Evolutionary conservation across 2,329 filamentous ascomycete genomes (phyloP).

Genomic region (Neonectria faginata): DNA sequence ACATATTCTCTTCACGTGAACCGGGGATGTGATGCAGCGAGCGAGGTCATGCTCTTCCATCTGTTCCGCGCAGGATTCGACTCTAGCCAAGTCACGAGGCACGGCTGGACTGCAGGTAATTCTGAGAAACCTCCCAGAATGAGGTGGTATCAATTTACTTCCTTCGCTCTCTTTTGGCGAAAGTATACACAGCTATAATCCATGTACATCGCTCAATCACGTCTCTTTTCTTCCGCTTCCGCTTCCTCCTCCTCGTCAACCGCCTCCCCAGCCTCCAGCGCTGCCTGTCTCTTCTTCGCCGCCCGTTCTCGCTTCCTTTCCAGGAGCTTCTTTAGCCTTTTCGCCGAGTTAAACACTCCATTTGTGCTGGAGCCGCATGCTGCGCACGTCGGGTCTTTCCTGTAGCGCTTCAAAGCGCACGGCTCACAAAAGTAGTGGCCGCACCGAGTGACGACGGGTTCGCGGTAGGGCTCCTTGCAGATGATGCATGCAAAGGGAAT

Average conservation of each 20-base stretch:
- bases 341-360: slow-evolving; percentile 90
- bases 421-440: slow-evolving; percentile 96
- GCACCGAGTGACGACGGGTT: slow-evolving; percentile 88
- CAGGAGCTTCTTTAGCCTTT: slow-evolving; percentile 82
- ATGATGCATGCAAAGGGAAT: slow-evolving; percentile 93
- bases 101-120: not conserved
- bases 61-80: not conserved
- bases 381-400: slow-evolving; percentile 87
- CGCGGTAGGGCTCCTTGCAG: slow-evolving; percentile 81
- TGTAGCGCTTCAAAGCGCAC: slow-evolving; percentile 88
- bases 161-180: not conserved
- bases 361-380: slow-evolving; percentile 87
- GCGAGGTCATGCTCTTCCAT: not conserved
- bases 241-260: slow-evolving; percentile 55
- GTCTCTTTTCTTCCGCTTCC: slow-evolving; percentile 17
- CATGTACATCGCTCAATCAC: not conserved
- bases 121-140: not conserved
- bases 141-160: slow-evolving; percentile 13
- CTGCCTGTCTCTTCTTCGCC: slow-evolving; percentile 67
- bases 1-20: slow-evolving; percentile 12
- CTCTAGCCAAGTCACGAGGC: not conserved
- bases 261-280: slow-evolving; percentile 63
- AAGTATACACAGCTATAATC: not conserved
- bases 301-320: slow-evolving; percentile 76
- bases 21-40: not conserved